phyloP scores from a whole-genome alignment of 805 yeast genomes.

The Yamadazyma tumulicola region DNA sequence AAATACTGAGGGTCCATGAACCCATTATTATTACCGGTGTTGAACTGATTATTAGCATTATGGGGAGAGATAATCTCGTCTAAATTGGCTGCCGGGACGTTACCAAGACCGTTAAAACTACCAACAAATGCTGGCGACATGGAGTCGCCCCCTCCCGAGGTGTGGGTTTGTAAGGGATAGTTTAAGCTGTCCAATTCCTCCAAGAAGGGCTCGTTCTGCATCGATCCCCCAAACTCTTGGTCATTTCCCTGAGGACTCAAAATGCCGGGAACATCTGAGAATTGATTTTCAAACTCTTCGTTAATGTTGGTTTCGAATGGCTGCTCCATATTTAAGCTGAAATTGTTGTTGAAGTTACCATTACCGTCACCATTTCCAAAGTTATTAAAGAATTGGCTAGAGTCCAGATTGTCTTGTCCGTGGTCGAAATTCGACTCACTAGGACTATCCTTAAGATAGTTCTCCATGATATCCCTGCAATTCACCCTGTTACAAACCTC shows the following conservation, averaged over 20 bases:
- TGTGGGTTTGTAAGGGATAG: slow-evolving; percentile 11
- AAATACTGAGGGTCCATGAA: slow-evolving; percentile 39
- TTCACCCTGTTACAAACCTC: too few relatives aligned
- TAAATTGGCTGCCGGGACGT: slow-evolving; percentile 23
- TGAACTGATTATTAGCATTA: slow-evolving; percentile 5
- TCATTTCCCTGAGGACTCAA: slow-evolving; percentile 11
- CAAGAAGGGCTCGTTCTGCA: slow-evolving; percentile 26
- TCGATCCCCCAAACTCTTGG: slow-evolving; percentile 6
- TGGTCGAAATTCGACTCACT: slow-evolving; percentile 15
- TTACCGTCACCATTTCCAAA: not conserved
- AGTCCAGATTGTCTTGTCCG: not conserved
- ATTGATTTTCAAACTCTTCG: slow-evolving; percentile 6
- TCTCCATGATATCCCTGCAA: slow-evolving; percentile 20
- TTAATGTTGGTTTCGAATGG: slow-evolving; percentile 7
- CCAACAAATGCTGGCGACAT: slow-evolving; percentile 9
- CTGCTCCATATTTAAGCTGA: slow-evolving; percentile 14
- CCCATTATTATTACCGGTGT: slow-evolving; percentile 7
- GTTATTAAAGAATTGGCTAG: not conserved
- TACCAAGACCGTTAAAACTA: too few relatives aligned
- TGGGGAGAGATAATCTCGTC: slow-evolving; percentile 39
- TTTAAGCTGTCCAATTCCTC: slow-evolving; percentile 24
- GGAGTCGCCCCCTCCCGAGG: too few relatives aligned
- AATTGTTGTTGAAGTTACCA: slow-evolving; percentile 9
- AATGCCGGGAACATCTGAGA: slow-evolving; percentile 13
- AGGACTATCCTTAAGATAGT: slow-evolving; percentile 32